Evolutionary conservation across 2,329 filamentous ascomycete genomes (phyloP), one percentile per base, ranked within the genome.

Genomic region (Massarina eburnea): DNA sequence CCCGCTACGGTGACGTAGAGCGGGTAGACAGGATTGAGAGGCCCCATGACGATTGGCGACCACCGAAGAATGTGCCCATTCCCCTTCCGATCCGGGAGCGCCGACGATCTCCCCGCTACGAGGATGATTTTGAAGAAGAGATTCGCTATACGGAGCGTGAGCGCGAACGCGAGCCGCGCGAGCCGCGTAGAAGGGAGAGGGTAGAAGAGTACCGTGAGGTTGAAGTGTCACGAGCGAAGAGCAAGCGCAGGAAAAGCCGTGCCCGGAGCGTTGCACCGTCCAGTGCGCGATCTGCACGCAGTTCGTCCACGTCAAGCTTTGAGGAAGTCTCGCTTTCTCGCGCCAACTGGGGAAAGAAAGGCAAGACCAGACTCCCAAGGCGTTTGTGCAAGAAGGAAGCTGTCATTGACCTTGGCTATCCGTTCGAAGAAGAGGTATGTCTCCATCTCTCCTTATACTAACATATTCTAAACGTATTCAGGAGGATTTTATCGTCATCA

Each of bases 341-440:
- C 14, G 58, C 62, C 14, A 61, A 60, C 30, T 59, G 62, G 43
- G 72, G 75, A 51, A 76, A 75, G 73, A 91, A 87, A 68, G 91
- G 91, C 59, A 95, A 91, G 78, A 96, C 91, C 12, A 84, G 88
- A 58, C 91, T 96, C 67, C 91, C 91, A 1, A 84, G 82, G 48
- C 82, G 86, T 45, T 76, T 96, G 48, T 89, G 95, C 12, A 88
- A 88, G 54, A 86, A 88, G 66, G 80, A 85, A 50, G 91, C 89
- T 1, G 80, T 96, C 26, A 85, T 88, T 51, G 89, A 96, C 53
- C 77, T 95, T 12, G 86, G 88, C 10, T 96, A 96, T 70, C 89
- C 89, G 0, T 96, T 85, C 59, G 80, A 89, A 45, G 88, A 95
- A 74, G 90, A 96, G 78, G 89, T 91, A 71, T 57, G 81, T 54